Base-by-base conservation (phyloP, 2,329 filamentous ascomycete species). In the Hymenoscyphus infarciens region DNA sequence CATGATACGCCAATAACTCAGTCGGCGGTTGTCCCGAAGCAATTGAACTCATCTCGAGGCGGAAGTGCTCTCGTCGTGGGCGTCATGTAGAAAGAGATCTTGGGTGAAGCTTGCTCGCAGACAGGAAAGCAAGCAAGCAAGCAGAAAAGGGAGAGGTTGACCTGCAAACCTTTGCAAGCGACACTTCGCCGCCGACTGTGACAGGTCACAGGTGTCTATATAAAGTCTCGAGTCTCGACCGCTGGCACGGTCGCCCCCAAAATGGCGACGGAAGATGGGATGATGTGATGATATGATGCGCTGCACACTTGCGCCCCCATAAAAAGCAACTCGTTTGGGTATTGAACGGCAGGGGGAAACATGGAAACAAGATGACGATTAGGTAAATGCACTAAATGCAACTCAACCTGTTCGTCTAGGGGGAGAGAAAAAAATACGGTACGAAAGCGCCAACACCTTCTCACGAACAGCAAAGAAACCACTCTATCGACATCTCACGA, bases 31-130 rank as follows among this genome's bases (percentile, higher is more conserved):
- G 25, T 31, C 54, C 31, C 29, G 31, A 19, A 16, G 54, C 27
- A 33, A 8, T 56, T 33, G 25, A 33, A 52, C 45, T 52, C 45
- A 52, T 52, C 45, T 52, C 45, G 45, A 52, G 45, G 45, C 45
- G 45, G 13, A 13, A 10, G 19, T 5, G 7, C 19, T 52, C 45
- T 22, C 45, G 45, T 52, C 45, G n/a, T 52, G 45, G 10, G 45
- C 45, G 19, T 52, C 45, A 52, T 52, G 45, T 25, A 52, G 45
- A 52, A 13, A 52, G 19, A 4, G 1, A 52, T 5, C 4, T 22
- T 22, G 19, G 19, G 45, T 52, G 19, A 13, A 25, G 45, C 22
- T 52, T 38, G 35, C 35, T 38, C 35, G 11, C 35, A 38, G 35
- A 38, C 35, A 38, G 45, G 11, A 22, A 52, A 22, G 19, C 10